phyloP scores from a whole-genome alignment of 345 rosid species.

The Brassica napus region Da-Ae NC_063452.1:25202001-25202500 shows the following conservation, averaged over 20 bases:
- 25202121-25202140: constrained; percentile 5
- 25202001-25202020: constrained; percentile 33
- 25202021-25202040: constrained; percentile 39
- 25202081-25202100: neutral
- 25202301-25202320: constrained; percentile 50
- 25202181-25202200: constrained; percentile 46
- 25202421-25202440: too few relatives aligned
- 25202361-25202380: neutral
- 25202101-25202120: neutral
- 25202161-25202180: constrained; percentile 37
- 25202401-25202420: too few relatives aligned
- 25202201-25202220: constrained; percentile 40
- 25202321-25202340: constrained; percentile 33
- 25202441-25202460: too few relatives aligned
- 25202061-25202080: neutral
- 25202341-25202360: constrained; percentile 18
- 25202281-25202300: constrained; percentile 54
- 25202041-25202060: constrained; percentile 41
- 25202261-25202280: constrained; percentile 50
- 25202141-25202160: constrained; percentile 39
- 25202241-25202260: constrained; percentile 47
- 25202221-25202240: constrained; percentile 51
- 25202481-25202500: too few relatives aligned
- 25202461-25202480: too few relatives aligned
- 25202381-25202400: neutral